Evolutionary conservation across 495 filamentous ascomycete species (phyloP).

Genomic region (Penicillium turbatum): DNA sequence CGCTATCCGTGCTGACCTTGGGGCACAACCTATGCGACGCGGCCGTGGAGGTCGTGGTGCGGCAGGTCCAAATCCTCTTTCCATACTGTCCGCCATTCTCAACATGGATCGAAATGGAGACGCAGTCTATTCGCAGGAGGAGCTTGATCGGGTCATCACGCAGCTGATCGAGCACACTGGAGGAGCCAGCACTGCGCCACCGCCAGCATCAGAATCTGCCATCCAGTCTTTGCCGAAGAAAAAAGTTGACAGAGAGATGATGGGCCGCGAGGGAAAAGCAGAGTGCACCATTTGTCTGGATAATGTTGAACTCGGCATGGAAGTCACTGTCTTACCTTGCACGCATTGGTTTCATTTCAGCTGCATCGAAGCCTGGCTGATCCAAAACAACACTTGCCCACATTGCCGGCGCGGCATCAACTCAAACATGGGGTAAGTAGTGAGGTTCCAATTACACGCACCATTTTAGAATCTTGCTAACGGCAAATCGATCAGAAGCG

Average conservation of each 20-base stretch:
- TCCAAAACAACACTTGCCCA: constrained; percentile 86
- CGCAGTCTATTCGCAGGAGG: constrained; percentile 89
- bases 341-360: constrained; percentile 85
- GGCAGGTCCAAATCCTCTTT: constrained; percentile 29
- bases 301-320: constrained; percentile 65
- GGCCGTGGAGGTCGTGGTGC: constrained; percentile 19
- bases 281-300: constrained; percentile 97
- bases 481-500: background rate
- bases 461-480: constrained; percentile 10
- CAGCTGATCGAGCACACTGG: constrained; percentile 77
- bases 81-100: constrained; percentile 47
- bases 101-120: constrained; percentile 66
- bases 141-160: constrained; percentile 81
- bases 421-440: constrained; percentile 25
- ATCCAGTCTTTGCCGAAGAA: constrained; percentile 73
- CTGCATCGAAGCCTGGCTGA: constrained; percentile 76
- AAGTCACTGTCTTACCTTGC: constrained; percentile 79
- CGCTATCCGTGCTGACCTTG: constrained; percentile 22
- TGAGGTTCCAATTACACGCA: background rate
- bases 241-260: constrained; percentile 58
- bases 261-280: constrained; percentile 58
- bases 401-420: constrained; percentile 78
- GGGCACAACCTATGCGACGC: constrained; percentile 11
- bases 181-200: constrained; percentile 66
- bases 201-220: constrained; percentile 69